These are phyloP conservation scores for Aspergillus jensenii DNA, from an alignment of 2,329 filamentous ascomycete species.

Conservation along the genomic window DNA sequence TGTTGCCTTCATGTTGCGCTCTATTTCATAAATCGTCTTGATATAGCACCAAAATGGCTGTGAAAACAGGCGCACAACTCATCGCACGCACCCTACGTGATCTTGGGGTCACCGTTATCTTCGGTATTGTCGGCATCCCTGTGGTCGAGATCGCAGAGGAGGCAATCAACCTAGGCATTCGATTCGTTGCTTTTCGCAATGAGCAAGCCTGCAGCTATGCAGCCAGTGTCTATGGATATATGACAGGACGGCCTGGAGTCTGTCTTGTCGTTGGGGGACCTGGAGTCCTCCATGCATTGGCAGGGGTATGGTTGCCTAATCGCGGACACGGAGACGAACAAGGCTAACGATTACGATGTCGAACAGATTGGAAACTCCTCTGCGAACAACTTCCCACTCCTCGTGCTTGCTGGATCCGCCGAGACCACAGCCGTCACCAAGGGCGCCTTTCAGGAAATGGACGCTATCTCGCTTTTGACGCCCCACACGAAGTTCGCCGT, in stretches of 20 bases:
- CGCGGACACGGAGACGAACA: not conserved
- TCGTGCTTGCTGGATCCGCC: conserved; percentile 55
- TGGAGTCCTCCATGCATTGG: conserved; percentile 58
- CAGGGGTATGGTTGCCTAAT: conserved; percentile 43
- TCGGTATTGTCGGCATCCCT: conserved; percentile 56
- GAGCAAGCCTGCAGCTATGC: conserved; percentile 61
- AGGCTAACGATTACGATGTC: not conserved
- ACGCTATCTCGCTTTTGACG: conserved; percentile 53
- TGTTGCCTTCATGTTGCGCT: not conserved
- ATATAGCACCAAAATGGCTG: conserved; percentile 21
- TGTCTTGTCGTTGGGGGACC: conserved; percentile 61
- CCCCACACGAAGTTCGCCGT: conserved; percentile 55
- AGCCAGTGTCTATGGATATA: conserved; percentile 58
- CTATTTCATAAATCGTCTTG: not conserved
- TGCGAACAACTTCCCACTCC: conserved; percentile 56
- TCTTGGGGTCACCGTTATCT: conserved; percentile 52
- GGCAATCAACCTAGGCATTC: conserved; percentile 56
- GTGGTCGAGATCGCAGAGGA: conserved; percentile 59
- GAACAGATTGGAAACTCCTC: conserved; percentile 50
- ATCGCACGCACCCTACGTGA: conserved; percentile 51
- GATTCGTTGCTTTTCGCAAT: conserved; percentile 60
- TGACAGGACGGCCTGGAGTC: conserved; percentile 57
- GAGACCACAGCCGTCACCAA: conserved; percentile 54
- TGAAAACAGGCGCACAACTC: conserved; percentile 43
- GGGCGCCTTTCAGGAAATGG: conserved; percentile 59